Evolutionary conservation across 805 yeast species (phyloP), one percentile per base, ranked within the genome.

Genomic region (Candida maesae): DNA sequence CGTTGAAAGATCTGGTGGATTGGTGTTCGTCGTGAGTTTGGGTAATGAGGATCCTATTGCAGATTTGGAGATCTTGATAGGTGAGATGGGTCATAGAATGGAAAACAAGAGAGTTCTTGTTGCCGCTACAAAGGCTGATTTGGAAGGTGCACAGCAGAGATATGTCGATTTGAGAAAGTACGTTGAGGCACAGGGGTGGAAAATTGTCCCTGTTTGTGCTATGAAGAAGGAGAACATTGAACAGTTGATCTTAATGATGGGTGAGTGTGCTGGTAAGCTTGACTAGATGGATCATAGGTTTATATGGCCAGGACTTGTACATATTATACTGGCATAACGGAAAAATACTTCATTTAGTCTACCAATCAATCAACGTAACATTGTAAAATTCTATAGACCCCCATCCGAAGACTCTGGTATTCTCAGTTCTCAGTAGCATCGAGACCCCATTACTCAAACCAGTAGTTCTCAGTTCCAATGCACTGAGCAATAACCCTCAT

Each of bases 91-190:
- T 0, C 66, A 73, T 33, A 70, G 91, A 38, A 62, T 85, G 59
- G 51, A 61, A n/a, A 65, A 63, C 26, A 89, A 89, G 55, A 73
- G 69, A 31, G 73, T 84, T 1, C 66, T 93, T 42, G 77, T 93
- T 14, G 85, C 90, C 9, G 96, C 91, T 13, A 90, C 96, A n/a
- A 93, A 93, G 62, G 98, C 96, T 1, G 99, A 93, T 59, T 54
- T 86, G 16, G 75, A 73, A 32, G 74, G 65, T 2, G 64, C 83
- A 2, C 67, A 72, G 29, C 68, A 65, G 4, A 76, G 70, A 34
- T 91, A 66, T 51, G 33, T 33, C 2, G 44, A 40, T 7, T 65
- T 93, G 38, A 66, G 65, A 33, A 57, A 59, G 0, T 75, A 63
- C 51, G 75, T 77, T n/a, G 60, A 60, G 6, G 47, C 50, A 14